Conservation (phyloP, 2,329 filamentous ascomycete species). For the Ciborinia camelliae region DNA sequence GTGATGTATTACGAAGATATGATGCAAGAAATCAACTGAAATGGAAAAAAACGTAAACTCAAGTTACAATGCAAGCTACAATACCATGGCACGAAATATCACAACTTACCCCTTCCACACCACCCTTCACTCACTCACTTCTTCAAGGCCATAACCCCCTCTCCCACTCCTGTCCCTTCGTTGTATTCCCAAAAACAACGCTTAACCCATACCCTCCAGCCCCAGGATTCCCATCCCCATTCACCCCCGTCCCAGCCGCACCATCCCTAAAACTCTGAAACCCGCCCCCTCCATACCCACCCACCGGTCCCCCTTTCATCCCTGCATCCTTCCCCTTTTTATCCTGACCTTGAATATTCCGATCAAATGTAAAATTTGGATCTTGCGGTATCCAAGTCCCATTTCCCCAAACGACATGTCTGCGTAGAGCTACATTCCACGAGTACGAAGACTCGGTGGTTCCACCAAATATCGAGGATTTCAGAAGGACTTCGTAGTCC, state of each 20-base stretch:
- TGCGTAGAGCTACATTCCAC: slow-evolving; percentile 10
- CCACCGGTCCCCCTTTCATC: neutral
- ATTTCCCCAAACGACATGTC: slow-evolving; percentile 17
- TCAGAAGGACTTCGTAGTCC: slow-evolving; percentile 4
- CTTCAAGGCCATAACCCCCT: slow-evolving; percentile 18
- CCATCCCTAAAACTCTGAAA: slow-evolving; percentile 21
- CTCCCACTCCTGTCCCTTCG: slow-evolving; percentile 13
- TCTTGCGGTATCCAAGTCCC: slow-evolving; percentile 13
- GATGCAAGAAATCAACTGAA: too few relatives aligned
- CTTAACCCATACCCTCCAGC: neutral
- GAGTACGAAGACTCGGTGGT: neutral
- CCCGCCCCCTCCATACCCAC: slow-evolving; percentile 15
- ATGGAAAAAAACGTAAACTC: too few relatives aligned
- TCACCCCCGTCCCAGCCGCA: neutral
- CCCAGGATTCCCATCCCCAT: neutral
- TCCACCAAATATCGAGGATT: slow-evolving; percentile 14
- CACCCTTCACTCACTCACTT: too few relatives aligned
- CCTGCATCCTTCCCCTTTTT: neutral
- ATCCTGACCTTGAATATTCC: neutral
- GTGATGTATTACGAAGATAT: too few relatives aligned
- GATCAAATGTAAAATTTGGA: slow-evolving; percentile 1
- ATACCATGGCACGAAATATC: neutral
- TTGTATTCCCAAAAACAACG: slow-evolving; percentile 14
- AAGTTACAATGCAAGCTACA: too few relatives aligned
- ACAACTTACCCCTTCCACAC: too few relatives aligned